Evolutionary conservation across 441 rosid species (phyloP), one percentile per base, ranked within the genome.

Genomic region (Pelargonium fulgidum): DNA sequence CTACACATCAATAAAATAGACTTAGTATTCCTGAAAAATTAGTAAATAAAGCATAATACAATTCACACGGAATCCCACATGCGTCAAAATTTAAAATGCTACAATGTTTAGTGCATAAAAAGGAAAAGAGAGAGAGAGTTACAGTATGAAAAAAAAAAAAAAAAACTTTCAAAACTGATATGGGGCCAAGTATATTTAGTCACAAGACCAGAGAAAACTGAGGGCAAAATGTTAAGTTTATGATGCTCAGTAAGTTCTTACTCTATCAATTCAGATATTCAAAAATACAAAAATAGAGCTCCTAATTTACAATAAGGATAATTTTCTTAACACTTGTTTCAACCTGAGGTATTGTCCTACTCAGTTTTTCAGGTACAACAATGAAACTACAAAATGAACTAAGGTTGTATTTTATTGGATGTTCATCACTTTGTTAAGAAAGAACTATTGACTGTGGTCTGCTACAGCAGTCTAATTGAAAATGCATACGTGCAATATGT

Each of bases 1-100:
- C 99, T 94, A 92, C 82, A 89, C 17, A 79, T 71, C 33, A 68
- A 68, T 70, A 58, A 36, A 75, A 70, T 13, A 12, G 36, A 70
- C 54, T 80, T 19, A 68, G 64, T 29, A 19, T 54, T 54, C 33
- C 7, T 48, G 39, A 61, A 50, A 70, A 52, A 58, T 52, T 29
- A 29, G 12, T 10, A 54, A 13, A 22, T 44, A 59, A 68, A 48
- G 52, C 29, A 67, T 10, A 54, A 70, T 70, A 26, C 44, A 72
- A 71, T 36, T 61, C 50, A 52, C 10, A 66, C 47, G 62, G 54
- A 63, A 41, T 26, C 22, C 13, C 63, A 19, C 24, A 33, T 9
- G 62, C 16, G 10, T n/a, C 47, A 69, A 67, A 13, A 58, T 47
- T 65, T 12, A 61, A 29, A n/a, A 62, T 10, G 29, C 0, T 6